Evolutionary conservation across 2,329 filamentous ascomycete species (phyloP), one percentile per base, ranked within the genome.

Genomic region (Zasmidium angulare): DNA sequence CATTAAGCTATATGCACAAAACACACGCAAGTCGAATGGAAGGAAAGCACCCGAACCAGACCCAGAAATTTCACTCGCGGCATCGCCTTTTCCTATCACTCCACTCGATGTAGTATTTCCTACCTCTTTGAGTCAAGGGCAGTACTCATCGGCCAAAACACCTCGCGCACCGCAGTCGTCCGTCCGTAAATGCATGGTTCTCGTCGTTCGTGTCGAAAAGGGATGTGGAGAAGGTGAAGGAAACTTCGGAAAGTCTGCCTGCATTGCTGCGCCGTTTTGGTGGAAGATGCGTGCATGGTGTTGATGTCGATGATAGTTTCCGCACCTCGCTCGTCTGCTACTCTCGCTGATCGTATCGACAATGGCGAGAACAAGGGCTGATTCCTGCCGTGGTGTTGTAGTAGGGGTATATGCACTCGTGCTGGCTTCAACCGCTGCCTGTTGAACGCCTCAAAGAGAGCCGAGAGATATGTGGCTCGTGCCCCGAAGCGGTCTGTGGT

Each of bases 171-270:
- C 26, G 4, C 26, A 29, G 26, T 29, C 26, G 26, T 29, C 10
- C 48, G 23, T 50, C 48, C 48, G 48, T 50, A 50, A 29, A 50
- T 50, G 48, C 48, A 29, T 50, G 24, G 29, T 50, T 23, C 47
- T 50, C 48, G 48, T 29, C 6, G 20, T 49, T 47, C 12, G 21
- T 49, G 46, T 22, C 20, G 2, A 47, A 23, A 49, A 29, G 26
- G 26, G 26, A 11, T 4, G 26, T 6, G 11, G 11, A 29, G 26
- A 29, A 29, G 26, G 26, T 29, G 26, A 29, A 29, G 26, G 11
- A 29, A 29, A 11, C 26, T 29, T 29, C 26, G 11, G 11, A 11
- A 29, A 29, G 26, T n/a, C n/a, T n/a, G 26, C 11, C 26, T 29
- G 26, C 26, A 29, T 29, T 29, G 26, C 11, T 29, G 26, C 26